These are phyloP conservation scores for Penicillium ochrochloron DNA, from an alignment of 495 filamentous ascomycete species.

Conservation along the genomic window DNA sequence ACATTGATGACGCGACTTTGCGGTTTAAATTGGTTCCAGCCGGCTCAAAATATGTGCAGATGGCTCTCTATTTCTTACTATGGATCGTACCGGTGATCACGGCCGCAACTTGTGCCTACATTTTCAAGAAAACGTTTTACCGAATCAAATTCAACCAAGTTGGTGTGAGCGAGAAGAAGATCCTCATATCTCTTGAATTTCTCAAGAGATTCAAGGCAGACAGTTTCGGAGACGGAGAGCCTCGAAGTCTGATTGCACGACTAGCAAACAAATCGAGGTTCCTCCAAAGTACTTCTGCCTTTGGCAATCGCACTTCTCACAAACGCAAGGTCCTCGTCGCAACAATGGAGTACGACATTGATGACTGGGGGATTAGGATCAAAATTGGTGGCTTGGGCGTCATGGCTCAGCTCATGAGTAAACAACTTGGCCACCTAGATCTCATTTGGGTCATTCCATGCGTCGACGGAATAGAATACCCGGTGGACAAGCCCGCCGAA, in stretches of 20 bases:
- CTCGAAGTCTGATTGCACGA: conserved; percentile 36
- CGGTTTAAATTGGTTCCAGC: conserved; percentile 56
- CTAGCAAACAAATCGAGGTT: conserved; percentile 51
- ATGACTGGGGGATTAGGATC: conserved; percentile 73
- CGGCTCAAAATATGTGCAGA: conserved; percentile 60
- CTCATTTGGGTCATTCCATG: conserved; percentile 80
- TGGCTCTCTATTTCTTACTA: conserved; percentile 62
- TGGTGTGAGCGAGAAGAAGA: conserved; percentile 59
- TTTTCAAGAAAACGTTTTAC: conserved; percentile 71
- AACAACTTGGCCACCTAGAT: conserved; percentile 68
- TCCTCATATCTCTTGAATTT: conserved; percentile 43
- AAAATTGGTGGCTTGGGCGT: conserved; percentile 76
- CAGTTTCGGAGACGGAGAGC: conserved; percentile 27
- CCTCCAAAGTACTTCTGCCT: conserved; percentile 49
- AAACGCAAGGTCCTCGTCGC: conserved; percentile 65
- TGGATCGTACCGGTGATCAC: conserved; percentile 57
- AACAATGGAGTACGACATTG: conserved; percentile 76
- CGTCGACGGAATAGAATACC: conserved; percentile 70
- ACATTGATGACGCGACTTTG: conserved; percentile 59
- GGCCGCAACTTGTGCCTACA: conserved; percentile 55
- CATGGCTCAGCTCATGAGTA: conserved; percentile 73
- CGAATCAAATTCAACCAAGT: conserved; percentile 72
- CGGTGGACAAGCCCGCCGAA: conserved; percentile 61
- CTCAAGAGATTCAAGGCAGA: conserved; percentile 33
- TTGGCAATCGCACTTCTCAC: conserved; percentile 48